Conservation (phyloP, 2,329 filamentous ascomycete species). For the Pseudogymnoascus sp. region DNA sequence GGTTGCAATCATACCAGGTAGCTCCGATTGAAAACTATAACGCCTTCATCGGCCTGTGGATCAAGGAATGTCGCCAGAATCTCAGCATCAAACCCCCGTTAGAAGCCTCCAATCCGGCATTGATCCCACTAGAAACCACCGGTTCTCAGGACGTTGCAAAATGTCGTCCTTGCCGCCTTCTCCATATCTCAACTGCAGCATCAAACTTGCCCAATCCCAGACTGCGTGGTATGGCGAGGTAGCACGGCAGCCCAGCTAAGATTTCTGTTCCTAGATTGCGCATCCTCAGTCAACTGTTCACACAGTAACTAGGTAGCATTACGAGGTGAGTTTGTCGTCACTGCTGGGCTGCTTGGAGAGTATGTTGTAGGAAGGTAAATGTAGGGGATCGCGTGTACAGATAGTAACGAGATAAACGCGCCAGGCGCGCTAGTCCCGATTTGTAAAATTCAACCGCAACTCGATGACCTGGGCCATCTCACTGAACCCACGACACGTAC, state of each 20-base stretch:
- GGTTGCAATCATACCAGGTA: constrained; percentile 21
- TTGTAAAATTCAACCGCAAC: constrained; percentile 4
- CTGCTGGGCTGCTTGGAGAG: constrained; percentile 22
- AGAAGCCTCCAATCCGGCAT: constrained; percentile 13
- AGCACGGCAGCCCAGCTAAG: constrained; percentile 25
- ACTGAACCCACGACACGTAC: background rate
- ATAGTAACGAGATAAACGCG: constrained; percentile 11
- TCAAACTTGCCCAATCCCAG: background rate
- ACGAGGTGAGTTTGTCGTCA: constrained; percentile 27
- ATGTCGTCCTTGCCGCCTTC: constrained; percentile 25
- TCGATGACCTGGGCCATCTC: background rate
- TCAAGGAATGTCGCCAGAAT: background rate
- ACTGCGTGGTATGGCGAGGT: background rate
- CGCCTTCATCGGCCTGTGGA: constrained; percentile 4
- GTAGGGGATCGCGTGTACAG: constrained; percentile 12
- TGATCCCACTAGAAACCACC: constrained; percentile 13
- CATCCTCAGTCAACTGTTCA: constrained; percentile 21
- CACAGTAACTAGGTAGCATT: constrained; percentile 10
- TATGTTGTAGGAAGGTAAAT: constrained; percentile 13
- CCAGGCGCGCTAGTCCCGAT: constrained; percentile 11
- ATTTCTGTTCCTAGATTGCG: constrained; percentile 32
- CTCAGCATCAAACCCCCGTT: constrained; percentile 18
- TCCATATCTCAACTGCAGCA: constrained; percentile 2
- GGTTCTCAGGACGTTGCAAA: constrained; percentile 26
- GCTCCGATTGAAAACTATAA: constrained; percentile 34